These are phyloP conservation scores for Rhododendron henanense DNA, from an alignment of 148 eudicot species.

Conservation along the genomic window DNA sequence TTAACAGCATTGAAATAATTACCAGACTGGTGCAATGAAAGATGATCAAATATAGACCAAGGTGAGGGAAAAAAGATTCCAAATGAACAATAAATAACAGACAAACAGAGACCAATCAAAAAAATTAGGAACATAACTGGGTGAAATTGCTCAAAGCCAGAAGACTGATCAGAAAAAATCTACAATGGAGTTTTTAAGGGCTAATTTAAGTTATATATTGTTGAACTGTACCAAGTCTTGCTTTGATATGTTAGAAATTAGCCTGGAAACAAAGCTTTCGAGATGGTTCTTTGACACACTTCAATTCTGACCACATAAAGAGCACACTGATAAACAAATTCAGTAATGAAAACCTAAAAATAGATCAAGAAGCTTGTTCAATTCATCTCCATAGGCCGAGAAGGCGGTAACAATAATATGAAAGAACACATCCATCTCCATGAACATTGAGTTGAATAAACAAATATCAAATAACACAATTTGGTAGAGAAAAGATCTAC, in stretches of 20 bases:
- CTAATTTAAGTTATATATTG: not conserved
- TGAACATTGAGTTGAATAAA: not conserved
- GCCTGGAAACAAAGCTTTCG: not conserved
- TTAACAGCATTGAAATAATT: not conserved
- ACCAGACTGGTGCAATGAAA: not conserved
- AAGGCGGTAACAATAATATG: not conserved
- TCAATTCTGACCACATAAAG: not conserved
- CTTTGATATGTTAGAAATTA: not conserved
- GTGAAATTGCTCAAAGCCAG: conserved; percentile 2
- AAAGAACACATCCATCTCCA: not conserved
- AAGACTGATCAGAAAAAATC: not conserved
- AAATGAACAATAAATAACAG: not conserved
- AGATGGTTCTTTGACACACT: not conserved
- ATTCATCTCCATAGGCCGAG: not conserved
- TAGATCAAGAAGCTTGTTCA: not conserved
- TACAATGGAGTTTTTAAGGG: too few species aligned
- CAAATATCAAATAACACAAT: not conserved
- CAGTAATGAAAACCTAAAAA: not conserved
- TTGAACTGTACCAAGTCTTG: not conserved
- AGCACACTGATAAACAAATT: not conserved
- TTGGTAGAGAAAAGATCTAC: not conserved
- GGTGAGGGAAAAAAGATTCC: not conserved
- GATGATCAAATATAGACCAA: not conserved
- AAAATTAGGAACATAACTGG: not conserved
- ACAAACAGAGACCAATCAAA: not conserved